A percentile compares a stretch with the other conserved stretches of the same genome.
These are phyloP conservation scores for Tulasnella sp. DNA, from an alignment of 768 basidiomycete genomes.

Conservation along the genomic window DNA sequence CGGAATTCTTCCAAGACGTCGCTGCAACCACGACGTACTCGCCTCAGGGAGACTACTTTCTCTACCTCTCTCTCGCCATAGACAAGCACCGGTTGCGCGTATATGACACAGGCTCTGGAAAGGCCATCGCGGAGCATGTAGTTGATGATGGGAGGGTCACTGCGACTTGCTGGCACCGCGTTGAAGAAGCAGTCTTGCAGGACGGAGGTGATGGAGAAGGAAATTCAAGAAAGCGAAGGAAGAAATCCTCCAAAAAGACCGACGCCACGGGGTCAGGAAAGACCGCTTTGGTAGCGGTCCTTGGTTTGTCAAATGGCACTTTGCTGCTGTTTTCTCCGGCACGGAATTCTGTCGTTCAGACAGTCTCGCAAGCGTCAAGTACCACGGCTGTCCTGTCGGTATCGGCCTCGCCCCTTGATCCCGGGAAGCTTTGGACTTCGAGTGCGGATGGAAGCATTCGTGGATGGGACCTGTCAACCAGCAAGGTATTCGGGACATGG, in stretches of 20 bases:
- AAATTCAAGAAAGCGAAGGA: slow-evolving; percentile 35
- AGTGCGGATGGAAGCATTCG: slow-evolving; percentile 45
- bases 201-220: slow-evolving; percentile 21
- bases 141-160: slow-evolving; percentile 46
- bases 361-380: slow-evolving; percentile 44
- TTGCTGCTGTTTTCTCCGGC: slow-evolving; percentile 49
- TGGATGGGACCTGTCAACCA: slow-evolving; percentile 45
- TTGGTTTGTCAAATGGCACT: slow-evolving; percentile 53
- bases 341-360: slow-evolving; percentile 44
- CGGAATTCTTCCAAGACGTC: not conserved
- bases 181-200: slow-evolving; percentile 18
- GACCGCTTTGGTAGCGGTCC: slow-evolving; percentile 25
- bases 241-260: slow-evolving; percentile 21
- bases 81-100: slow-evolving; percentile 63
- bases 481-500: slow-evolving; percentile 38
- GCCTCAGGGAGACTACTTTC: slow-evolving; percentile 42
- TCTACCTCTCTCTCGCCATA: slow-evolving; percentile 49
- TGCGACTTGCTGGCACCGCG: slow-evolving; percentile 39
- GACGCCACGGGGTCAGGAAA: slow-evolving; percentile 17
- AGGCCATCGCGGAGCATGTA: slow-evolving; percentile 45
- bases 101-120: slow-evolving; percentile 45
- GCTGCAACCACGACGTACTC: slow-evolving; percentile 36
- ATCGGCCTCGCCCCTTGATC: slow-evolving; percentile 17
- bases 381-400: slow-evolving; percentile 42
- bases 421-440: slow-evolving; percentile 39